Evolutionary conservation across 768 basidiomycete genomes (phyloP).

Genomic region (Coprinopsis cinerea): DNA sequence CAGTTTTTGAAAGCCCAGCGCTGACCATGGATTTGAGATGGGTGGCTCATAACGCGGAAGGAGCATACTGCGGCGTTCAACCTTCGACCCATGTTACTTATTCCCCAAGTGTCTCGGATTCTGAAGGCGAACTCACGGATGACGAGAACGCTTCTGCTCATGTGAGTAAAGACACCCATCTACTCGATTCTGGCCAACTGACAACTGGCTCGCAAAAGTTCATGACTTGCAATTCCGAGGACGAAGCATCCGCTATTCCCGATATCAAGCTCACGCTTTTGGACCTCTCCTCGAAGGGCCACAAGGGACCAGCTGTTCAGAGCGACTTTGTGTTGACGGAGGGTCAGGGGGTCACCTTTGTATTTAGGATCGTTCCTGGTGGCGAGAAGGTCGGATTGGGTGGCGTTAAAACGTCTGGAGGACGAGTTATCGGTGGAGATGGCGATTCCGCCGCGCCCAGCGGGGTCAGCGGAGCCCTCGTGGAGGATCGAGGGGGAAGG

Average conservation of each 20-base stretch:
- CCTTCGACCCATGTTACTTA: too few relatives aligned
- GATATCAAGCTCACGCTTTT: constrained; percentile 51
- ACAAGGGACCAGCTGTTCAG: constrained; percentile 63
- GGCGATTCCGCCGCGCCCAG: too few relatives aligned
- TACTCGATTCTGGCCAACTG: not conserved
- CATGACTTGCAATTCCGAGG: constrained; percentile 16
- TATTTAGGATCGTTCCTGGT: constrained; percentile 64
- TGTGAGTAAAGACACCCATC: too few relatives aligned
- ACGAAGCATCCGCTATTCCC: constrained; percentile 38
- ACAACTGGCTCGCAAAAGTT: not conserved
- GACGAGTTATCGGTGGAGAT: too few relatives aligned
- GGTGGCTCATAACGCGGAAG: constrained; percentile 46
- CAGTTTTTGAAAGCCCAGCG: constrained; percentile 50
- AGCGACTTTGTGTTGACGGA: constrained; percentile 62
- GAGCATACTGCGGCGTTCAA: not conserved
- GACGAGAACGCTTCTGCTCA: too few relatives aligned
- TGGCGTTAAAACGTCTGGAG: not conserved
- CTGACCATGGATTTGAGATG: constrained; percentile 75
- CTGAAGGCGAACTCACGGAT: not conserved
- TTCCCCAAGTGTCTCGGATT: not conserved
- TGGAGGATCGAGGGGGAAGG: not conserved
- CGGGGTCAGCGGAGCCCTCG: not conserved
- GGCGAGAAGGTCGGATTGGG: not conserved
- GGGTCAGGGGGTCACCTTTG: constrained; percentile 88
- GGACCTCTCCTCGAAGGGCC: constrained; percentile 65